Base-by-base conservation (phyloP, 2,329 filamentous ascomycete species). In the Beauveria rudraprayagi region DNA sequence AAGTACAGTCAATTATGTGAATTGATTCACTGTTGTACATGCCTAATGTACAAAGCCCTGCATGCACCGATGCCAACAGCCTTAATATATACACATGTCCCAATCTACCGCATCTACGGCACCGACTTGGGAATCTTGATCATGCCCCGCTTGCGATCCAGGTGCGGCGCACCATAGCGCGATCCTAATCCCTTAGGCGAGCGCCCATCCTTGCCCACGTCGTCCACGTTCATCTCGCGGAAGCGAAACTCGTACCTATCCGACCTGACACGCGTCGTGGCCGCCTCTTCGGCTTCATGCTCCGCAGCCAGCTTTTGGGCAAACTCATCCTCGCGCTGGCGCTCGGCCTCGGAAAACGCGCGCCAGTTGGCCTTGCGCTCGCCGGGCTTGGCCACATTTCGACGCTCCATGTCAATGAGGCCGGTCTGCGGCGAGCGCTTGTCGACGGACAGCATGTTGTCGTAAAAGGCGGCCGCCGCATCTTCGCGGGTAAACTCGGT, bases 41-140 rank as follows among this genome's bases (percentile, higher is more conserved):
- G 19, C 22, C 44, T 58, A 50, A 50, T 50, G 50, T 68, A 62
- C 55, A 62, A 19, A 44, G 46, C 24, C 26, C 22, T 17, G 30
- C 34, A 43, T 43, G 34, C 34, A 37, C 34, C 5, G 5, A 37
- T 16, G 58, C 54, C 17, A 28, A 6, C 34, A 16, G 8, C 60
- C 26, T 34, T 57, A 62, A 34, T 56, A 47, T 47, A 26, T 47
- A 47, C 26, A 50, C 24, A 28, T 51, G 16, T 14, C 28, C 43
- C 16, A 7, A 11, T 14, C 30, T 51, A 16, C 19, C 28, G 6
- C 48, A 37, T 50, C 78, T 66, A 83, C 63, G 80, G 81, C 60
- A 88, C 83, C 58, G 77, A 81, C 41, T 81, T 87, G 24, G 86
- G 86, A 69, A 89, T 88, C 79, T 88, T 89, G 75, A 87, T 73